Percentiles rank a stretch among this genome's conserved stretches.
These are phyloP conservation scores for Brassica napus DNA, from an alignment of 345 rosid genomes.

Conservation along the genomic window DNA sequence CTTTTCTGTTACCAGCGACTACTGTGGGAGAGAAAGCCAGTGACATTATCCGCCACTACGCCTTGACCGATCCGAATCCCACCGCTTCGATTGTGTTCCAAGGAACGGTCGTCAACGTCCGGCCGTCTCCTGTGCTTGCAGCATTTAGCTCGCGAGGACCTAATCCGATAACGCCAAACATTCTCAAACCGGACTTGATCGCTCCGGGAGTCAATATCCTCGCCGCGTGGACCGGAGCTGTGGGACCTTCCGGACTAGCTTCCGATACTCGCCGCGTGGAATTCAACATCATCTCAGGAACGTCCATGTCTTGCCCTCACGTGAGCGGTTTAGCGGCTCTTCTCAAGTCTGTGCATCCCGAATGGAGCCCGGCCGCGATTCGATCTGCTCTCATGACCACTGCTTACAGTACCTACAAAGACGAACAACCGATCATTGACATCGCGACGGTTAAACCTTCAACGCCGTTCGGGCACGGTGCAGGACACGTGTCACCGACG, in stretches of 20 bases:
- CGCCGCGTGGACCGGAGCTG: conserved; percentile 64
- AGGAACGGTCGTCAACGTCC: conserved; percentile 68
- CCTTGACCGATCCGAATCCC: conserved; percentile 53
- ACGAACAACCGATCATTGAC: conserved; percentile 55
- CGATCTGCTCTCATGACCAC: conserved; percentile 92
- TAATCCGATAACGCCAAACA: conserved; percentile 56
- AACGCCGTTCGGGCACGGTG: conserved; percentile 76
- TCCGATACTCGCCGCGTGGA: conserved; percentile 48
- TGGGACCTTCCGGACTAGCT: conserved; percentile 54
- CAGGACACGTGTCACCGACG: conserved; percentile 40
- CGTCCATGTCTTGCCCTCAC: not conserved
- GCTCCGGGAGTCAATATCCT: conserved; percentile 87
- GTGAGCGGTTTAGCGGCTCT: conserved; percentile 71
- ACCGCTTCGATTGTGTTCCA: conserved; percentile 56
- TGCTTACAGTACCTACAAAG: conserved; percentile 37
- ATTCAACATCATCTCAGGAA: not conserved
- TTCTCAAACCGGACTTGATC: conserved; percentile 81
- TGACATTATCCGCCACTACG: conserved; percentile 52
- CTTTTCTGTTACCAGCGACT: conserved; percentile 74
- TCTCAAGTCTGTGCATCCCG: conserved; percentile 66
- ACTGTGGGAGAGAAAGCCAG: conserved; percentile 65
- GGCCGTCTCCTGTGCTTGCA: conserved; percentile 85
- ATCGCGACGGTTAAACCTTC: conserved; percentile 60
- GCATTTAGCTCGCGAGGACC: conserved; percentile 95
- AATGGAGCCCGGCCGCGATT: conserved; percentile 88